These are phyloP conservation scores for Alternaria sp. DNA, from an alignment of 2,329 filamentous ascomycete genomes.

Conservation along the genomic window DNA sequence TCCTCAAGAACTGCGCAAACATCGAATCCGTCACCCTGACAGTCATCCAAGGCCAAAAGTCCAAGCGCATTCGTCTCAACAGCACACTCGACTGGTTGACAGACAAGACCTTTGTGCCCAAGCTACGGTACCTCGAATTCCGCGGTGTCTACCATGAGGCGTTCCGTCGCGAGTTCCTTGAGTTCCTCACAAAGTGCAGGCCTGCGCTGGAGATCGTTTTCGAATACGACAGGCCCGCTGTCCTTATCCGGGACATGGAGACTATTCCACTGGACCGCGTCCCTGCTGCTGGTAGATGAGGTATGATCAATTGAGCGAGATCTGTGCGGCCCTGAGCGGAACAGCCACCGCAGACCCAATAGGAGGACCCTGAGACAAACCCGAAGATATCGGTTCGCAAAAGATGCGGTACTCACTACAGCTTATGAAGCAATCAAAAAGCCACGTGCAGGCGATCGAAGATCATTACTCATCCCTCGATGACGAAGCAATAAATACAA, in stretches of 20 bases:
- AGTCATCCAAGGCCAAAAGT: neutral
- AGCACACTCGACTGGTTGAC: constrained; percentile 1
- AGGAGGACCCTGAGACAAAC: neutral
- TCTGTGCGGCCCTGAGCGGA: neutral
- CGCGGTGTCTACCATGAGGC: constrained; percentile 3
- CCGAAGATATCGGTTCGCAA: neutral
- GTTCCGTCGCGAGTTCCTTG: constrained; percentile 2
- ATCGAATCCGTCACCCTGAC: constrained; percentile 2
- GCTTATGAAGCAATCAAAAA: neutral
- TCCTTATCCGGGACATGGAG: neutral
- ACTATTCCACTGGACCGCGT: neutral
- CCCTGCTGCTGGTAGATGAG: neutral
- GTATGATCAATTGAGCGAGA: neutral
- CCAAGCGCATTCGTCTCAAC: constrained; percentile 1
- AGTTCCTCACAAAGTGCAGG: constrained; percentile 2
- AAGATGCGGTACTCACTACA: neutral
- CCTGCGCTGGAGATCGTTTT: constrained; percentile 2
- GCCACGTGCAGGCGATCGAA: neutral
- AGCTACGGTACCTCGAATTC: constrained; percentile 4
- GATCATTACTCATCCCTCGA: neutral
- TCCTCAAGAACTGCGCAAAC: neutral
- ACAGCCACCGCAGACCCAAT: neutral
- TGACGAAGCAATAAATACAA: neutral
- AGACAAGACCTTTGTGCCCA: neutral
- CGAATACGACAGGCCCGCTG: neutral